Conservation (phyloP, 1,139 yeast species). For the Nakaseomyces nivariensis region DNA sequence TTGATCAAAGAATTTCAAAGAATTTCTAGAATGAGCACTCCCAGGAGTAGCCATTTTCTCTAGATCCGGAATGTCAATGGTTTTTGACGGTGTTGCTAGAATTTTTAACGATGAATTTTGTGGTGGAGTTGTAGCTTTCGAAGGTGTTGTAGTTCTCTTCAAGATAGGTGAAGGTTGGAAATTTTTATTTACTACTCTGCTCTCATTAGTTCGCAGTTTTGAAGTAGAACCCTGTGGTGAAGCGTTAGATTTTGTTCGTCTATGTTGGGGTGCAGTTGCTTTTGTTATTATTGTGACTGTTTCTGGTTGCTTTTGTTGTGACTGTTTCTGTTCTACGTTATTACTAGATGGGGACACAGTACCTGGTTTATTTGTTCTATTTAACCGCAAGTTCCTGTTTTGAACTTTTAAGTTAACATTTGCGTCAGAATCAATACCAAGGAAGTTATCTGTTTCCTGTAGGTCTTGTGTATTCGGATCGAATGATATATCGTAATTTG, state of each 20-base stretch:
- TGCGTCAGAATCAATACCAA: slow-evolving; percentile 27
- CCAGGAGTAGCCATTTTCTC: slow-evolving; percentile 14
- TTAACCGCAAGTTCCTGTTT: slow-evolving; percentile 18
- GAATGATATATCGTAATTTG: slow-evolving; percentile 23
- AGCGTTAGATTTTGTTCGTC: background rate
- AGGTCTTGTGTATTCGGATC: slow-evolving; percentile 12
- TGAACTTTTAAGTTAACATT: slow-evolving; percentile 27
- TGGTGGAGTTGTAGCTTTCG: background rate
- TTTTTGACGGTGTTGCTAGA: slow-evolving; percentile 23
- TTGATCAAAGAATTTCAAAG: slow-evolving; percentile 21
- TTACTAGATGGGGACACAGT: background rate
- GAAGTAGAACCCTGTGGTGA: background rate
- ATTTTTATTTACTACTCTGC: background rate
- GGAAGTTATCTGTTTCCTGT: slow-evolving; percentile 15
- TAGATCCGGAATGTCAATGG: slow-evolving; percentile 23
- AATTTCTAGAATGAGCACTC: slow-evolving; percentile 11
- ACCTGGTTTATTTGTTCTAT: background rate
- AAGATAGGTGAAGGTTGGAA: background rate
- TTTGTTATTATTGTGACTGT: background rate
- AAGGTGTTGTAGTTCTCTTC: background rate
- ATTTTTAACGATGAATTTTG: slow-evolving; percentile 13
- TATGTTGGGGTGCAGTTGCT: background rate
- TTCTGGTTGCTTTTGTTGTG: background rate
- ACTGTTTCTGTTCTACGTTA: background rate
- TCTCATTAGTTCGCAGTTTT: background rate